Base-by-base conservation (phyloP, 202 grass and related monocot genomes). In the Eragrostis tef region DNA sequence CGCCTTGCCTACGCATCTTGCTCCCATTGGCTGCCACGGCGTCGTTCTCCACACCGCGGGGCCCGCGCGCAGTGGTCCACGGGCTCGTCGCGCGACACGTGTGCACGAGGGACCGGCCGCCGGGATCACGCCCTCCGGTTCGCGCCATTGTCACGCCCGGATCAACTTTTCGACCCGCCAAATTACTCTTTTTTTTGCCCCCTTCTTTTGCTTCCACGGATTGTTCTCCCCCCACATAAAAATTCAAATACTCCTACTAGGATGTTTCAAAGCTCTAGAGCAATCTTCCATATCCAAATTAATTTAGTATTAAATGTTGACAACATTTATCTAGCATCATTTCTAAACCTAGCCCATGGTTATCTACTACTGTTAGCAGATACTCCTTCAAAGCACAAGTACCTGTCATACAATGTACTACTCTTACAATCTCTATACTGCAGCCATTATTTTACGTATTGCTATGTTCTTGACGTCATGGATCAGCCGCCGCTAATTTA, bases 21-120 rank as follows among this genome's bases (percentile, higher is more conserved):
- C 68, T 82, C 43, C 54, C 56, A 64, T 64, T 82, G 79, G 56
- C 43, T 1, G 12, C 67, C 39, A 11, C 1, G 54, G 79, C 67
- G 53, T 60, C 66, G 66, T 52, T 71, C 78, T 70, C 50, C 79
- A 15, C 66, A 25, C 10, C 11, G n/a, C 9, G 19, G 67, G 66
- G 65, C 53, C 81, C 39, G 0, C 11, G 0, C 0, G 2, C 0
- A 34, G 53, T 51, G 53, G 82, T 71, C 74, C 74, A 50, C 1
- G 3, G 1, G 2, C 11, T 12, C 1, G 0, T 0, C 0, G 0
- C 0, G 3, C 10, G 21, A 69, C 74, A 79, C 83, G 74, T 85
- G 74, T 79, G 15, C 3, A 0, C 2, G 9, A 0, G 43, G 8
- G 56, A 25, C 79, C 39, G 11, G 12, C 0, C 54, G 3, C 25